Evolutionary conservation across 257 asterid species (phyloP).

Genomic region (Gynochthodes officinalis): DNA sequence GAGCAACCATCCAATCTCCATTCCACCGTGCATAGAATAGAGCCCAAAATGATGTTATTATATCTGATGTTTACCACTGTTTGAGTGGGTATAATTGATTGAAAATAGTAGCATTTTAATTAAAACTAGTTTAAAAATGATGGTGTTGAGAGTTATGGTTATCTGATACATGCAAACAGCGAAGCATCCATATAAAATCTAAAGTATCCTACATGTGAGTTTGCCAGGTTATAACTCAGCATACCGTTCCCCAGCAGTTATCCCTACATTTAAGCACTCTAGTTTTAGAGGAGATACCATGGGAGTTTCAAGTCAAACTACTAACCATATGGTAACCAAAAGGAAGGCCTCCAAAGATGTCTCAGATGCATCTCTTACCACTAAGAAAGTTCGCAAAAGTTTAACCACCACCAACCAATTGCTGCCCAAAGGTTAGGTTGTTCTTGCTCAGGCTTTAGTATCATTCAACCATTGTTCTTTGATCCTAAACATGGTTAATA

Average conservation of each 20-base stretch:
- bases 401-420: slow-evolving; percentile 22
- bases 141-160: background rate
- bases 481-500: slow-evolving; percentile 7
- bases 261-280: slow-evolving; percentile 38
- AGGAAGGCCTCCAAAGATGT: slow-evolving; percentile 51
- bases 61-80: background rate
- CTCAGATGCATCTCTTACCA: slow-evolving; percentile 24
- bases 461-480: background rate
- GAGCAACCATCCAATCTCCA: no score
- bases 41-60: background rate
- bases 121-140: no score
- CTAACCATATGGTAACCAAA: slow-evolving; percentile 35
- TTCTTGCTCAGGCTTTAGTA: background rate
- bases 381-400: slow-evolving; percentile 56
- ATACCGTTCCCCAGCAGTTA: slow-evolving; percentile 39
- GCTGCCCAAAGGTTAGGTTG: slow-evolving; percentile 48
- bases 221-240: slow-evolving; percentile 49
- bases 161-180: background rate
- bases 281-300: slow-evolving; percentile 24
- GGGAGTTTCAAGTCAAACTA: slow-evolving; percentile 41
- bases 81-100: background rate
- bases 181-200: background rate
- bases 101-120: background rate
- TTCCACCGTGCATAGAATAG: no score
- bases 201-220: background rate